Percentiles rank a stretch among this genome's conserved stretches.
phyloP scores from a whole-genome alignment of 805 yeast genomes.

The Myxozyma kluyveri region DNA sequence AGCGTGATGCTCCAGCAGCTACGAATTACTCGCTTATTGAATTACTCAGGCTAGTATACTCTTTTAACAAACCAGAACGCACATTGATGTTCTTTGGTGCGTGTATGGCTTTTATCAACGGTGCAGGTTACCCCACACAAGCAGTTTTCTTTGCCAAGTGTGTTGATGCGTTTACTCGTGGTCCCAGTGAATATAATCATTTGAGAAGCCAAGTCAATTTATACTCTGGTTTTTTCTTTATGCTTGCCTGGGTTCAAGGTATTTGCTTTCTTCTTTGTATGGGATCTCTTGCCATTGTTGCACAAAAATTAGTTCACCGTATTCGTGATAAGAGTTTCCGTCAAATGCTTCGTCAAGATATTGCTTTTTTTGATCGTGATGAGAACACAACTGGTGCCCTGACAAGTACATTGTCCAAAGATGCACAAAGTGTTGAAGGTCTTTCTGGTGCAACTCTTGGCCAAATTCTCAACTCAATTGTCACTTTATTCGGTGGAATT shows the following conservation, averaged over 20 bases:
- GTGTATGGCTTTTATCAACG: constrained; percentile 34
- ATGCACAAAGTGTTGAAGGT: constrained; percentile 34
- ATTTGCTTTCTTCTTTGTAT: constrained; percentile 7
- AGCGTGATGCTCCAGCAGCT: background rate
- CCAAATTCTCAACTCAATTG: constrained; percentile 38
- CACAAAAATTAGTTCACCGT: constrained; percentile 31
- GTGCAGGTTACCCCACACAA: constrained; percentile 42
- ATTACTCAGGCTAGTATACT: constrained; percentile 20
- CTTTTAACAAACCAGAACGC: constrained; percentile 37
- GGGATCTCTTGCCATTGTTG: constrained; percentile 20
- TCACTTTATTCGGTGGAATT: constrained; percentile 35
- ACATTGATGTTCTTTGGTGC: constrained; percentile 7
- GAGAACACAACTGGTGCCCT: constrained; percentile 35
- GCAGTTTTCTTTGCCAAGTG: constrained; percentile 41
- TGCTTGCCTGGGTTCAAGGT: constrained; percentile 34
- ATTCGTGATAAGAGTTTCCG: constrained; percentile 30
- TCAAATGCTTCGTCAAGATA: constrained; percentile 34
- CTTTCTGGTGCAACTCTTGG: constrained; percentile 35
- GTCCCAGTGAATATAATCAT: constrained; percentile 34
- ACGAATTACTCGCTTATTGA: background rate
- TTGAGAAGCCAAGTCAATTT: constrained; percentile 33
- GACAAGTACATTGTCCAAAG: constrained; percentile 33
- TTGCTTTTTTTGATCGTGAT: constrained; percentile 34
- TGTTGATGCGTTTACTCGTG: constrained; percentile 34
- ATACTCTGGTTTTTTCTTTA: constrained; percentile 30